phyloP scores from a whole-genome alignment of 192 early-diverging fungal species.

The Mycoemilia scoparia region DNA sequence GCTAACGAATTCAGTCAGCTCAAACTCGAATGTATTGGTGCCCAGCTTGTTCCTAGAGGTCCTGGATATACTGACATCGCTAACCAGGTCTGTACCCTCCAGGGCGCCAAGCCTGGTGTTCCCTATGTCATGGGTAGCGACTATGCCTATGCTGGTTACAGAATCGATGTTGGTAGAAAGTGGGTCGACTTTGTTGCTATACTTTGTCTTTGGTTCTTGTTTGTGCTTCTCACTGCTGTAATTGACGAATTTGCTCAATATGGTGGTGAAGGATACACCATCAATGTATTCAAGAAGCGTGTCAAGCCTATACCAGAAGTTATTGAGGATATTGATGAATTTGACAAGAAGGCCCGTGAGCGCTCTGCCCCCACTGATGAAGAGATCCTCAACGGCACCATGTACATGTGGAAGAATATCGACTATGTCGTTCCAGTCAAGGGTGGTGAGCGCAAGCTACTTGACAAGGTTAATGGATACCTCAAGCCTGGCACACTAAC shows the following conservation, averaged over 20 bases:
- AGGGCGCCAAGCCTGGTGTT: conserved; percentile 30
- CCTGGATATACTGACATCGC: conserved; percentile 17
- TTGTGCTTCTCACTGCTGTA: conserved; percentile 12
- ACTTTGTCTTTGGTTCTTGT: conserved; percentile 11
- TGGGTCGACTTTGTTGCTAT: conserved; percentile 43
- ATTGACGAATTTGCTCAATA: conserved; percentile 40
- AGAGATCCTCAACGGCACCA: conserved; percentile 20
- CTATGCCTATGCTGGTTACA: conserved; percentile 32
- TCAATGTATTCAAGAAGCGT: conserved; percentile 16
- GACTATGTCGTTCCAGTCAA: too few species aligned
- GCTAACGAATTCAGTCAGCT: conserved; percentile 23
- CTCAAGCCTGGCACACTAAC: conserved; percentile 60
- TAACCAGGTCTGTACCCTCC: conserved; percentile 41
- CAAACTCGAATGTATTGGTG: conserved; percentile 8
- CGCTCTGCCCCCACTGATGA: conserved; percentile 17
- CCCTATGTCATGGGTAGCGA: conserved; percentile 33
- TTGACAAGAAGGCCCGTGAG: conserved; percentile 4
- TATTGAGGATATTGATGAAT: conserved; percentile 1
- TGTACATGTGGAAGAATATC: too few species aligned
- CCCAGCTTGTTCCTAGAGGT: conserved; percentile 25
- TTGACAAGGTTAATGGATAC: too few species aligned
- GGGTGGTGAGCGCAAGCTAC: too few species aligned
- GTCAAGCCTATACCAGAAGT: neutral
- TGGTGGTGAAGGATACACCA: conserved; percentile 19
- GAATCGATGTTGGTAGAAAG: conserved; percentile 32